Evolutionary conservation across 225 moss, liverwort and hornwort genomes (phyloP).

Genomic region (Polytrichum commune): DNA sequence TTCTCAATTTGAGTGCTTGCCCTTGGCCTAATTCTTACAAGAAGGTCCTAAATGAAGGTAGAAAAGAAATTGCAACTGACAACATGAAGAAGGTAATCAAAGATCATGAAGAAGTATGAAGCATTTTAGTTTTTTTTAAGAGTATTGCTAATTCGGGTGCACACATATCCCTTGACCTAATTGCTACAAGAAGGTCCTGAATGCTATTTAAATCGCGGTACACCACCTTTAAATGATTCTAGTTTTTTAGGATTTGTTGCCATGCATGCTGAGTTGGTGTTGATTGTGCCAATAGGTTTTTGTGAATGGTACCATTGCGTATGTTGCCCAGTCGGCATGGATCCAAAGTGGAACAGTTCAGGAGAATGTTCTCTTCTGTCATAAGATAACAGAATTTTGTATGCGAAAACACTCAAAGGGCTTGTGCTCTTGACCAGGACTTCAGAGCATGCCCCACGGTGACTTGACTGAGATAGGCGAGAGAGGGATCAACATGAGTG

Average conservation of each 20-base stretch:
- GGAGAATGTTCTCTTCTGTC: slow-evolving; percentile 49
- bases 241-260: no score
- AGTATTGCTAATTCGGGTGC: no score
- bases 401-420: slow-evolving; percentile 26
- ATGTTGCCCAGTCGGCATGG: slow-evolving; percentile 56
- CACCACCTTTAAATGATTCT: no score
- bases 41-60: neutral
- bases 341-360: slow-evolving; percentile 42
- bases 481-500: slow-evolving; percentile 59
- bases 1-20: no score
- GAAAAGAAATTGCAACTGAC: neutral
- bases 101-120: no score
- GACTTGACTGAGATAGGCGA: slow-evolving; percentile 61
- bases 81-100: no score
- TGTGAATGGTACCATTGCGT: slow-evolving; percentile 37
- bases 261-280: no score
- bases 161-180: no score
- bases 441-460: slow-evolving; percentile 32
- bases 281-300: slow-evolving; percentile 20
- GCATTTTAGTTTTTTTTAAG: no score
- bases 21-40: no score
- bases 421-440: slow-evolving; percentile 40
- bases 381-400: slow-evolving; percentile 24
- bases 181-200: no score
- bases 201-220: no score